Evolutionary conservation across 768 basidiomycete species (phyloP).

Genomic region (Amanita fuliginea): DNA sequence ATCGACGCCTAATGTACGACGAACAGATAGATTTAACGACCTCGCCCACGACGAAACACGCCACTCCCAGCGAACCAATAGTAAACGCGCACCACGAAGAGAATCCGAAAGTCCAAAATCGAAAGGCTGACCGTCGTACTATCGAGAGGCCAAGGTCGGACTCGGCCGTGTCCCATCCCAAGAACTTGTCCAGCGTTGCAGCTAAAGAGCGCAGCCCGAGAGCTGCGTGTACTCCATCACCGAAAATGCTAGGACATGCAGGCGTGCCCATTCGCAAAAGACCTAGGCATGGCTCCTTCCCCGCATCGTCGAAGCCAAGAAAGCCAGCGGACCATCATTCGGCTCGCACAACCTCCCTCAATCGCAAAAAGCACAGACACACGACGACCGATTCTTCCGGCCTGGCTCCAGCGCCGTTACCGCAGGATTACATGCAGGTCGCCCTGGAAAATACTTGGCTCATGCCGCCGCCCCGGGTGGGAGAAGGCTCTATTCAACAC

Average conservation of each 20-base stretch:
- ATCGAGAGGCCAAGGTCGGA: background rate
- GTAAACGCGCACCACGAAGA: background rate
- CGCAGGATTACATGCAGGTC: background rate
- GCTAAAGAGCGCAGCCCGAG: background rate
- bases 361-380: background rate
- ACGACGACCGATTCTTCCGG: background rate
- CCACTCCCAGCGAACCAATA: background rate
- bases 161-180: background rate
- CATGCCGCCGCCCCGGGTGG: background rate
- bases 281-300: background rate
- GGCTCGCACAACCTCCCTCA: background rate
- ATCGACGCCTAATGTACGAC: background rate
- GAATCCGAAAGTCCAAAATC: background rate
- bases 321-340: background rate
- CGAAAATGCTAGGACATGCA: background rate
- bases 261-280: background rate
- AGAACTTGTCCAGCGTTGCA: background rate
- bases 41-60: background rate
- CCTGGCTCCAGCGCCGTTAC: background rate
- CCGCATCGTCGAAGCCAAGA: background rate
- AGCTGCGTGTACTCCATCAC: background rate
- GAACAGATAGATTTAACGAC: background rate
- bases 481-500: background rate
- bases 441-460: background rate
- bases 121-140: background rate